phyloP scores from a whole-genome alignment of 495 filamentous ascomycete species.

The Hypomontagnella monticulosa region DNA sequence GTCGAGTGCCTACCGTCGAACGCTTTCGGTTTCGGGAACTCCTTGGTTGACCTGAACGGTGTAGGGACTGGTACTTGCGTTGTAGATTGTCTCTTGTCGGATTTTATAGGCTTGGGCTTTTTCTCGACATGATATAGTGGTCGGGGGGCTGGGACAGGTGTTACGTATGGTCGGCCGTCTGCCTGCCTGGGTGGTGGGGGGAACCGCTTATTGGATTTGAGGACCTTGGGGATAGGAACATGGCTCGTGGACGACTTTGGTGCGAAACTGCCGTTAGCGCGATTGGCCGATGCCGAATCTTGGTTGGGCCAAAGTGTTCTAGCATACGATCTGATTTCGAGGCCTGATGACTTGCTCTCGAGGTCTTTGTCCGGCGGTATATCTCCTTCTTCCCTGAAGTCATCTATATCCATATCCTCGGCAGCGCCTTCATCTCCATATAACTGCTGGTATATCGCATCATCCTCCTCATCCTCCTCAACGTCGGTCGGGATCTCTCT shows the following conservation, averaged over 20 bases:
- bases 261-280: constrained; percentile 29
- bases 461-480: constrained; percentile 42
- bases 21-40: constrained; percentile 2
- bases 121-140: constrained; percentile 5
- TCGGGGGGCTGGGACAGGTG: constrained; percentile 28
- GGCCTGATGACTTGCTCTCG: constrained; percentile 13
- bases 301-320: constrained; percentile 28
- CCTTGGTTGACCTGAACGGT: constrained; percentile 1
- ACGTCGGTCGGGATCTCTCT: constrained; percentile 19
- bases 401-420: constrained; percentile 14
- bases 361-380: constrained; percentile 22
- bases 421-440: constrained; percentile 10
- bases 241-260: constrained; percentile 29
- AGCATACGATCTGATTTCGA: constrained; percentile 30
- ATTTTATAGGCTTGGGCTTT: neutral
- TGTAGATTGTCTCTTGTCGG: neutral
- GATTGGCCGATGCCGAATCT: constrained; percentile 28
- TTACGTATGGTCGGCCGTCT: constrained; percentile 15
- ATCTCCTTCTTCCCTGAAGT: neutral
- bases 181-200: constrained; percentile 1
- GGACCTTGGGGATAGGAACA: constrained; percentile 29
- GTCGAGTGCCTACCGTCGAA: constrained; percentile 3
- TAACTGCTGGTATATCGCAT: constrained; percentile 38
- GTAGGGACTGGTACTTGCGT: constrained; percentile 12
- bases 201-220: constrained; percentile 25